phyloP scores from a whole-genome alignment of 345 rosid species.

The Geranium brycei region DNA sequence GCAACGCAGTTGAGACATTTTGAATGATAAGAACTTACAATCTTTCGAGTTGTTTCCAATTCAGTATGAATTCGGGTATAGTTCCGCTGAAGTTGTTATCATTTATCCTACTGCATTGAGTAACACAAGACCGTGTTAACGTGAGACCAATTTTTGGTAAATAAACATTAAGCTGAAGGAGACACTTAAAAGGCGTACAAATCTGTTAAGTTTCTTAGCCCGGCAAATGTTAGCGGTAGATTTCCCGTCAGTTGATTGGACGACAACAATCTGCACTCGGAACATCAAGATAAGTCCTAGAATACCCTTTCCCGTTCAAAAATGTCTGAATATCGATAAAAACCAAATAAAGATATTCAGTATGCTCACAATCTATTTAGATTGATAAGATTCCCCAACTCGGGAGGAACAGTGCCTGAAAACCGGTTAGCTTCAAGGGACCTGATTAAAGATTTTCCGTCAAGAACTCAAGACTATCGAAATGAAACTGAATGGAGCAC shows the following conservation, averaged over 20 bases:
- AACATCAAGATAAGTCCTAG: not conserved
- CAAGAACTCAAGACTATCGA: no score
- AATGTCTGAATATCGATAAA: slow-evolving; percentile 1
- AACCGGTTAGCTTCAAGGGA: slow-evolving; percentile 41
- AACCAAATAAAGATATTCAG: slow-evolving; percentile 5
- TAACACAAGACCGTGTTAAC: slow-evolving; percentile 15
- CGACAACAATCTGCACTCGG: slow-evolving; percentile 36
- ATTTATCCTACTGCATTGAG: slow-evolving; percentile 41
- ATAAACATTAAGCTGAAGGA: not conserved
- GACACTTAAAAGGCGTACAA: slow-evolving; percentile 21
- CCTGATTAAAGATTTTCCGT: slow-evolving; percentile 15
- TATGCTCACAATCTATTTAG: slow-evolving; percentile 31
- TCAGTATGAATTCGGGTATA: slow-evolving; percentile 34
- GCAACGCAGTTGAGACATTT: not conserved
- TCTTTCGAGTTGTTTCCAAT: slow-evolving; percentile 37
- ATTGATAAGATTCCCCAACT: slow-evolving; percentile 37
- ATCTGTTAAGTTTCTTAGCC: slow-evolving; percentile 32
- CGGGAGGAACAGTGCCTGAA: slow-evolving; percentile 39
- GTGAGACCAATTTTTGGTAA: no score
- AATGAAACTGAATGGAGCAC: no score
- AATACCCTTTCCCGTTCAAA: not conserved
- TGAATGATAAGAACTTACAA: slow-evolving; percentile 26
- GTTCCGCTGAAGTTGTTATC: slow-evolving; percentile 48
- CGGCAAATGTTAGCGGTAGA: slow-evolving; percentile 29
- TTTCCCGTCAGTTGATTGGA: slow-evolving; percentile 43